A percentile compares a stretch with the other conserved stretches of the same genome.
These are phyloP conservation scores for Peronospora tabacina DNA, from an alignment of 352 stramenopile genomes.

Conservation along the genomic window DNA sequence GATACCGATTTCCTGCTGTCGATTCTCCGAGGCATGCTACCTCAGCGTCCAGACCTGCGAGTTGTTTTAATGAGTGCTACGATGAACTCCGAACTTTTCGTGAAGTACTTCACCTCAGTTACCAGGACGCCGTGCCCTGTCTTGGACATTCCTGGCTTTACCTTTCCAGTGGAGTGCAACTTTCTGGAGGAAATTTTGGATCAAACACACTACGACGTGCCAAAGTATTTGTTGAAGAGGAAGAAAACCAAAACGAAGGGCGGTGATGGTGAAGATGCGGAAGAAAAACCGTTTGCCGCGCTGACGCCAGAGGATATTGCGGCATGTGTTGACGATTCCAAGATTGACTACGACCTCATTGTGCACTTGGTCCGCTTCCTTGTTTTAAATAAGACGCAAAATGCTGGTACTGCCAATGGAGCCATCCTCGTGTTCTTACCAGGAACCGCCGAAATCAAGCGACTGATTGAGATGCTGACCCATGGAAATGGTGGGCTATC, in stretches of 20 bases:
- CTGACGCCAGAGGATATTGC: slow-evolving; percentile 47
- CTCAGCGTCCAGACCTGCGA: slow-evolving; percentile 64
- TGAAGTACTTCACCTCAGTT: slow-evolving; percentile 77
- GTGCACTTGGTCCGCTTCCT: slow-evolving; percentile 80
- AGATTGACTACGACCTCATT: slow-evolving; percentile 93
- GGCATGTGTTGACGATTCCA: slow-evolving; percentile 77
- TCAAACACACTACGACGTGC: slow-evolving; percentile 54
- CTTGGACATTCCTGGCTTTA: slow-evolving; percentile 81
- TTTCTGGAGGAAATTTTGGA: slow-evolving; percentile 74
- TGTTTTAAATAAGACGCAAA: slow-evolving; percentile 22
- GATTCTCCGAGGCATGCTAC: slow-evolving; percentile 82
- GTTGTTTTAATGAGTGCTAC: slow-evolving; percentile 97
- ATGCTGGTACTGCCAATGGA: slow-evolving; percentile 21
- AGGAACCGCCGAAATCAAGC: slow-evolving; percentile 78
- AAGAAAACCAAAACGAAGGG: slow-evolving; percentile 46
- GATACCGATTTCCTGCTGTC: slow-evolving; percentile 95
- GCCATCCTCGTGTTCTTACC: slow-evolving; percentile 82
- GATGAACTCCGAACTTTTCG: slow-evolving; percentile 87
- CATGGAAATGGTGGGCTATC: slow-evolving; percentile 29
- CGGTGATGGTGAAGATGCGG: slow-evolving; percentile 16
- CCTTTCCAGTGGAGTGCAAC: slow-evolving; percentile 67
- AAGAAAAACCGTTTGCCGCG: slow-evolving; percentile 21
- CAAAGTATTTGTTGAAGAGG: slow-evolving; percentile 43
- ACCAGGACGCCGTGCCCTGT: slow-evolving; percentile 44
- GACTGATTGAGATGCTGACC: slow-evolving; percentile 54